Conservation (phyloP, 345 rosid species). For the Citrus cavaleriei region DNA sequence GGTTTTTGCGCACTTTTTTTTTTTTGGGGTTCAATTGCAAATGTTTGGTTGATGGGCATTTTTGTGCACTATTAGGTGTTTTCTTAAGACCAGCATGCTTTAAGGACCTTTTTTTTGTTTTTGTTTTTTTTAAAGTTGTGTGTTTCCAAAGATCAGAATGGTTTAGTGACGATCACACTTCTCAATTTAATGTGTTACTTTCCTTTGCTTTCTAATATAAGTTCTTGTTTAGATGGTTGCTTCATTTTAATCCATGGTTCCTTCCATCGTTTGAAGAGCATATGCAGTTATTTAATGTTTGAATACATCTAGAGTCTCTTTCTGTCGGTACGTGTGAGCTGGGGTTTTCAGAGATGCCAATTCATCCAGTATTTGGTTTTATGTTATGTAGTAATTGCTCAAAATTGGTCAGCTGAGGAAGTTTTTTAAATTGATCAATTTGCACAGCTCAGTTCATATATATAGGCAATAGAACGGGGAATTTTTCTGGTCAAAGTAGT, state of each 20-base stretch:
- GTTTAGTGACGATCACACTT: background rate
- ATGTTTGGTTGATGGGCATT: background rate
- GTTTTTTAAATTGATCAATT: background rate
- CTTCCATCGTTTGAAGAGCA: too few species aligned
- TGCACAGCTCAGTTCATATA: background rate
- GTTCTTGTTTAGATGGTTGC: background rate
- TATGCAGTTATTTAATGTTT: background rate
- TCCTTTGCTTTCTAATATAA: background rate
- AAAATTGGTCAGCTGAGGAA: background rate
- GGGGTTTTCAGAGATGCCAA: background rate
- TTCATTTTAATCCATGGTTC: background rate
- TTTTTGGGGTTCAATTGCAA: background rate
- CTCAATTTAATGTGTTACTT: background rate
- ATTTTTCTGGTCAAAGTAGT: background rate
- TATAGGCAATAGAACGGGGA: background rate
- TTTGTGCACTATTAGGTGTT: background rate
- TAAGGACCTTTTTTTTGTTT: background rate
- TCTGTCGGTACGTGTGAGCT: background rate
- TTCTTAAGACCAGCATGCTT: background rate
- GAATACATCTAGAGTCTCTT: background rate
- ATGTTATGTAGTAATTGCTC: background rate
- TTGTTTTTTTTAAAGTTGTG: too few species aligned
- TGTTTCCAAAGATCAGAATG: background rate
- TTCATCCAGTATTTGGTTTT: background rate
- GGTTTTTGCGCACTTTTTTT: background rate